Evolutionary conservation across 2,329 filamentous ascomycete genomes (phyloP), one percentile per base, ranked within the genome.

Genomic region (Colletotrichum higginsianum): DNA sequence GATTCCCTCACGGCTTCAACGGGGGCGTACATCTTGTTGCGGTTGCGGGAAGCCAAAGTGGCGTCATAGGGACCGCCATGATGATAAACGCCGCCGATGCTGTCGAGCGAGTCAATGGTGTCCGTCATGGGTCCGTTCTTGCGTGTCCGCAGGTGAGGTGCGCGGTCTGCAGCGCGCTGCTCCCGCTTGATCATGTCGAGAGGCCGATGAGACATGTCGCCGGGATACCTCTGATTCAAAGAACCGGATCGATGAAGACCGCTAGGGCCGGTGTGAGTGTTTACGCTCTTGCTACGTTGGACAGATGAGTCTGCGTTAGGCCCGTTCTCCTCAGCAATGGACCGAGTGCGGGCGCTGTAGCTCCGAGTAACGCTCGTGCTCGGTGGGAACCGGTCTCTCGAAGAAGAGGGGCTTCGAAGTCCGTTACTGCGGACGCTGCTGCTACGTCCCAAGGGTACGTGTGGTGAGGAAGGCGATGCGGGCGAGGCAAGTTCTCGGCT

Each of bases 11-110:
- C 88, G 2, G 95, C 96, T 38, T 93, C 94, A 9, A 98, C 83
- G 0, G 96, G 95, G 3, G 93, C 91, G 70, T 85, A 85, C 74
- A 81, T 82, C 76, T 84, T 86, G 76, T 90, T 86, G 4, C 83
- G 86, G 82, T 98, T 98, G 58, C 94, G 89, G 15, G 93, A 89
- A 1, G 92, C 85, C 63, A 94, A 86, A 2, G 94, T 92, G 12
- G 95, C 94, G 79, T 98, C 96, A 76, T 93, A 98, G 0, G 96
- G 96, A 0, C 96, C 95, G 74, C 92, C 94, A 77, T 98, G 96
- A 80, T 98, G 96, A 81, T 97, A 98, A 2, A 87, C 83, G 21
- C 87, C 87, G 61, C 89, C 88, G 50, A 87, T 81, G n/a, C 88
- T 86, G 79, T 98, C 96, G 1, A 98, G 89, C 6, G 86, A 84